Base-by-base conservation (phyloP, 1,284 basidiomycete genomes). In the Thelephora terrestris region DNA sequence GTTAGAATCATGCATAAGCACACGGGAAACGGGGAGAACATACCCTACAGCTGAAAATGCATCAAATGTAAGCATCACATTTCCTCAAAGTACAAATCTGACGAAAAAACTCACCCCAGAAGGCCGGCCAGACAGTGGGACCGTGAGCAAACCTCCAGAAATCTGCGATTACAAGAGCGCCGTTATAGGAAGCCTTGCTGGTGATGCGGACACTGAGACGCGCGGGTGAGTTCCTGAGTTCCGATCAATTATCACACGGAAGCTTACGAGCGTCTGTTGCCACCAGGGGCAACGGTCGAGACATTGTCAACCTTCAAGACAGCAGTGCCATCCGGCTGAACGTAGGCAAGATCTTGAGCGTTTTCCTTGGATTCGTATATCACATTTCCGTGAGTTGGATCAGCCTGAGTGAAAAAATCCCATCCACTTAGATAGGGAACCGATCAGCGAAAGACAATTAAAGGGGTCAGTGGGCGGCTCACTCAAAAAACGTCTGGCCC, bases 111-210 rank as follows among this genome's bases (percentile, higher is more conserved):
- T 42, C 25, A 42, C 39, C 67, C 76, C 64, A 74, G 57, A 73
- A 88, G 21, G 89, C 88, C 46, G 88, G 89, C 89, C 89, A 92
- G 38, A 82, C 76, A 40, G 77, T 76, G 62, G 86, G 90, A 0
- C 89, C 89, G 57, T 78, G 75, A 2, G 90, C 87, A 80, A 89
- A 88, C 16, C 76, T 64, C 47, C 64, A 68, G 52, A 91, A 74
- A 61, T 92, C 88, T n/a, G 85, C 73, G 51, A 93, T 77, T 64
- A 91, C 83, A 21, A 93, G 69, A 2, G 88, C 88, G 18, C 73
- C 68, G 27, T 69, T 75, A 62, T 81, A 91, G 7, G 68, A 67
- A 55, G 82, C 78, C 58, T 79, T 78, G 37, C 79, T 75, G 29
- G 70, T 72, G 56, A 93, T 84, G 47, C 89, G 81, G 18, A 93